Evolutionary conservation across 2,329 filamentous ascomycete genomes (phyloP).

Genomic region (Leptosphaerulina australis): DNA sequence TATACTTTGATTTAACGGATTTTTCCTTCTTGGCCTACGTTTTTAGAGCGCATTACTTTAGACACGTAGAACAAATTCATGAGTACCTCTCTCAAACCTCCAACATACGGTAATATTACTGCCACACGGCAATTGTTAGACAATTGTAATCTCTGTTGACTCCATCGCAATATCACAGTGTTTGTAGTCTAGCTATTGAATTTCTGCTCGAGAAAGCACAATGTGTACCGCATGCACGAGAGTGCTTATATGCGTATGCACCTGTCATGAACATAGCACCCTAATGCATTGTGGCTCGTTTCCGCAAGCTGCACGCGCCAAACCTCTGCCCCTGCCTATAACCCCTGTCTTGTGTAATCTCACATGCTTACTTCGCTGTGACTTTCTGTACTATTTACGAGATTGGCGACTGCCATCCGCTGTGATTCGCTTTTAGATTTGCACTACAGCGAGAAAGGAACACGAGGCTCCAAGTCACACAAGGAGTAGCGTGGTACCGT

Average conservation of each 20-base stretch:
- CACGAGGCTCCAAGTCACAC: constrained; percentile 3
- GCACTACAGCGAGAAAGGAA: neutral
- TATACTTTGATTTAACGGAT: neutral
- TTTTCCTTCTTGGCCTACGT: neutral
- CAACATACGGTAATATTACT: neutral
- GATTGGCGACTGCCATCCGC: neutral
- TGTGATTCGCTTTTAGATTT: neutral
- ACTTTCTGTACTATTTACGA: neutral
- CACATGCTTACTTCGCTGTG: constrained; percentile 3
- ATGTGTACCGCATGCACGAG: neutral
- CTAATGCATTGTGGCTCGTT: neutral
- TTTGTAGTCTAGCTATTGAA: neutral
- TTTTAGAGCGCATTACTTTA: neutral
- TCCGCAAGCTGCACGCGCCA: neutral
- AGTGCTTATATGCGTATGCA: neutral
- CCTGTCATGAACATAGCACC: neutral
- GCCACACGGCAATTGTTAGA: neutral
- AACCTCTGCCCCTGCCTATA: neutral
- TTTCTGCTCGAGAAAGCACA: neutral
- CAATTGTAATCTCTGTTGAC: neutral
- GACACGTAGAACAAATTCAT: neutral
- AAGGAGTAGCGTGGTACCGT: constrained; percentile 4
- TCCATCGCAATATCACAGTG: neutral
- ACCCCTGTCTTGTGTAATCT: constrained; percentile 2
- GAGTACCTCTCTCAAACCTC: neutral